phyloP scores from a whole-genome alignment of 306 rosid genomes.

The Acacia crassicarpa region DNA sequence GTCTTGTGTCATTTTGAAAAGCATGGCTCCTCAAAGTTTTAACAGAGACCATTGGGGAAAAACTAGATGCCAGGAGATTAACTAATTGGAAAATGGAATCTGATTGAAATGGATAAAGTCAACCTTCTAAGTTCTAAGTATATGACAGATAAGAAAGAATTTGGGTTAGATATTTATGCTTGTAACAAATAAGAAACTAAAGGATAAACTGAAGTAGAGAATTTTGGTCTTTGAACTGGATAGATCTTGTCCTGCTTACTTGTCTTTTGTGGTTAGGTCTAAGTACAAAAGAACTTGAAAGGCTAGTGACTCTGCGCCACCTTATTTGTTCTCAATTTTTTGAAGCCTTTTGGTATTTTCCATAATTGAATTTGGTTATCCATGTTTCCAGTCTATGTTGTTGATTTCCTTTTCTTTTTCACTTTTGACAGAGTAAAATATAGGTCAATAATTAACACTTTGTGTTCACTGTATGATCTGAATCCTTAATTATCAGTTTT shows the following conservation, averaged over 20 bases:
- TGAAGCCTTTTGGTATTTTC: too few relatives aligned
- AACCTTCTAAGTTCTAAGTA: neutral
- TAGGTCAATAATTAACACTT: neutral
- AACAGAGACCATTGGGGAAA: neutral
- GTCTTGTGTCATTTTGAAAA: neutral
- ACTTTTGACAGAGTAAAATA: neutral
- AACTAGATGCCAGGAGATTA: neutral
- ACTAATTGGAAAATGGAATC: neutral
- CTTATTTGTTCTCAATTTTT: too few relatives aligned
- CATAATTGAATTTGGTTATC: neutral
- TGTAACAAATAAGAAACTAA: neutral
- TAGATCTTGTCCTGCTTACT: neutral
- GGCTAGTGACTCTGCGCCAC: slow-evolving; percentile 68
- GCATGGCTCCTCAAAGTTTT: neutral
- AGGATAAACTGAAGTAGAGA: neutral
- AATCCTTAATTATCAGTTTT: neutral
- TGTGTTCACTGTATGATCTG: neutral
- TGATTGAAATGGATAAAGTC: neutral
- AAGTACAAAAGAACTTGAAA: slow-evolving; percentile 67
- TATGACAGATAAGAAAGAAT: neutral
- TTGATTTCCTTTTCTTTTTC: neutral
- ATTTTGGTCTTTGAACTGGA: slow-evolving; percentile 2
- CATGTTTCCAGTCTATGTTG: neutral
- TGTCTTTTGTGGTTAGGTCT: slow-evolving; percentile 52
- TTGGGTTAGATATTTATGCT: neutral